phyloP scores from a whole-genome alignment of 306 rosid genomes.

The Clitoria ternatea region DNA sequence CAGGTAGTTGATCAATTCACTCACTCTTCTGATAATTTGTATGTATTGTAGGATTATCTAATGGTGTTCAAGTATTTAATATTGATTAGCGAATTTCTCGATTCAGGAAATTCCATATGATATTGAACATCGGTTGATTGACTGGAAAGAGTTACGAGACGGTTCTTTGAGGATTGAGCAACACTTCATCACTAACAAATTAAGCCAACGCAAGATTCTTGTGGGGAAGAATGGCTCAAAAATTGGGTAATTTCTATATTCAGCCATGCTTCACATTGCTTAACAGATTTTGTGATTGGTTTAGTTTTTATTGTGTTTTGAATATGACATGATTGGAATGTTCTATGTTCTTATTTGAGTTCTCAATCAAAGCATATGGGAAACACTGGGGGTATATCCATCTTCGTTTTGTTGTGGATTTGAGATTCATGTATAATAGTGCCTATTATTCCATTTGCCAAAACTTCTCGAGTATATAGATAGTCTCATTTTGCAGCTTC shows the following conservation, averaged over 20 bases:
- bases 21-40: background rate
- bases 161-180: slow-evolving; percentile 96
- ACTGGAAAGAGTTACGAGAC: slow-evolving; percentile 88
- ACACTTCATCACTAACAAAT: slow-evolving; percentile 67
- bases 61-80: slow-evolving; percentile 13
- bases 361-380: background rate
- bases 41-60: background rate
- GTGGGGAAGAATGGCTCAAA: slow-evolving; percentile 91
- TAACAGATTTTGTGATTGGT: background rate
- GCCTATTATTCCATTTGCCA: background rate
- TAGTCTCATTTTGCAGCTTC: background rate
- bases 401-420: background rate
- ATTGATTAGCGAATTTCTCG: slow-evolving; percentile 11
- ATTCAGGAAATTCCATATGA: slow-evolving; percentile 89
- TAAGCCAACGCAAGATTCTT: slow-evolving; percentile 88
- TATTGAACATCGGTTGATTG: slow-evolving; percentile 78
- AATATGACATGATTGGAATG: background rate
- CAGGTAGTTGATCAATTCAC: slow-evolving; percentile 53
- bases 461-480: background rate
- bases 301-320: background rate
- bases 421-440: background rate
- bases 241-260: slow-evolving; percentile 65
- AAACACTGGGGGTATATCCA: background rate
- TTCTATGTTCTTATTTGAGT: background rate
- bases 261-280: background rate